Evolutionary conservation across 495 filamentous ascomycete genomes (phyloP).

Genomic region (Venustampulla echinocandica): DNA sequence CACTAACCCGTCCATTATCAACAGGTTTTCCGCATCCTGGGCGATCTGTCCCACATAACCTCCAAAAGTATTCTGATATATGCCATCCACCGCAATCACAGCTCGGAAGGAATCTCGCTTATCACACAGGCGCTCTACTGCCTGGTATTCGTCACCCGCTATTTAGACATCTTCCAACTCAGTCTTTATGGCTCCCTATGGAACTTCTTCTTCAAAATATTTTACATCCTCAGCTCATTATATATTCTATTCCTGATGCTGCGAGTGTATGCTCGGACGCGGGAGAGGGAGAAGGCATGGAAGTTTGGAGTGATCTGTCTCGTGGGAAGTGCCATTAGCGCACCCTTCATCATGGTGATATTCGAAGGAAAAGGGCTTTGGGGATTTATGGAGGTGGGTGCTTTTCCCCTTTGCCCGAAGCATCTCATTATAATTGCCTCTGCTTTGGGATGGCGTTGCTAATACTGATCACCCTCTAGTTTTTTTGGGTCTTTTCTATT

Average conservation of each 20-base stretch:
- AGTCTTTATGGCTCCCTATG: slow-evolving; percentile 31
- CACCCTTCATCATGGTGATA: slow-evolving; percentile 59
- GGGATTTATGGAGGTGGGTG: slow-evolving; percentile 35
- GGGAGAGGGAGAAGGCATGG: slow-evolving; percentile 89
- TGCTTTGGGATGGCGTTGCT: not conserved
- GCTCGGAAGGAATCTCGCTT: slow-evolving; percentile 90
- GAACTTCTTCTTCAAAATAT: slow-evolving; percentile 74
- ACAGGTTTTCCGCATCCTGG: slow-evolving; percentile 69
- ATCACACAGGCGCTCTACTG: slow-evolving; percentile 87
- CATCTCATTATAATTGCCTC: too few relatives aligned
- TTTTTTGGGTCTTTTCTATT: slow-evolving; percentile 76
- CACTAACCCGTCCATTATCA: not conserved
- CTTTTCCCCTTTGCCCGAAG: not conserved
- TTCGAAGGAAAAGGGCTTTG: slow-evolving; percentile 36
- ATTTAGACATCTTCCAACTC: slow-evolving; percentile 67
- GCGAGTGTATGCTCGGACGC: slow-evolving; percentile 73
- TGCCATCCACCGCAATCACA: slow-evolving; percentile 80
- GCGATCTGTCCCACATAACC: slow-evolving; percentile 70
- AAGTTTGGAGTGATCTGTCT: slow-evolving; percentile 63
- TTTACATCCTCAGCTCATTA: slow-evolving; percentile 76
- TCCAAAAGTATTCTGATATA: slow-evolving; percentile 86
- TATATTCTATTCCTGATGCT: slow-evolving; percentile 87
- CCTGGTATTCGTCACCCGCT: slow-evolving; percentile 76
- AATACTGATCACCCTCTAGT: slow-evolving; percentile 31
- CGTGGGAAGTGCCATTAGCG: slow-evolving; percentile 46